Percentiles rank a stretch among this genome's conserved stretches.
These are phyloP conservation scores for Coemansia sp. DNA, from an alignment of 192 early-diverging fungal species.

Conservation along the genomic window DNA sequence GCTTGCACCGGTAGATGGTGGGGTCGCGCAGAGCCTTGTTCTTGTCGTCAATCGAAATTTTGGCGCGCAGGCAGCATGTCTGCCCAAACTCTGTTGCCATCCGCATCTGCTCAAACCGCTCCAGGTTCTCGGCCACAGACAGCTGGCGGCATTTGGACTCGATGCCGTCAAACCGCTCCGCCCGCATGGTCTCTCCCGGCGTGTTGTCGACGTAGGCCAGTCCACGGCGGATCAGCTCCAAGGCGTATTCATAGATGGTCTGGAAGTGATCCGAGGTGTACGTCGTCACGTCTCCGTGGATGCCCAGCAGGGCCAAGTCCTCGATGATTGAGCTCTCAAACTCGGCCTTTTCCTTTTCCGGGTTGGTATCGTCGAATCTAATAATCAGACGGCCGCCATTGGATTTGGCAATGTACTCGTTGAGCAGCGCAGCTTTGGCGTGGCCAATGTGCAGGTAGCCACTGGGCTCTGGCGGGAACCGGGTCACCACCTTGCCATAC, in stretches of 20 bases:
- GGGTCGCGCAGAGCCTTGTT: conserved; percentile 97
- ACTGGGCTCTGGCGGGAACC: conserved; percentile 98
- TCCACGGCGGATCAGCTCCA: conserved; percentile 81
- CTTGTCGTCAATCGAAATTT: conserved; percentile 81
- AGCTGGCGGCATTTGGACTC: conserved; percentile 79
- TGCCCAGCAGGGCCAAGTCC: conserved; percentile 86
- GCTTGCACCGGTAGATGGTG: conserved; percentile 92
- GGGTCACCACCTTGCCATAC: conserved; percentile 88
- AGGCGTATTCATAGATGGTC: conserved; percentile 75
- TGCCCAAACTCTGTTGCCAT: conserved; percentile 78
- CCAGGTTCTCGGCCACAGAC: conserved; percentile 87
- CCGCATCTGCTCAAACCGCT: conserved; percentile 89
- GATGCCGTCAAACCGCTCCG: conserved; percentile 78
- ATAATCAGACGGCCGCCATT: conserved; percentile 93
- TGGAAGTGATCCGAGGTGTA: conserved; percentile 97
- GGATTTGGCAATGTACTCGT: conserved; percentile 90
- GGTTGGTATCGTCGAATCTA: conserved; percentile 99
- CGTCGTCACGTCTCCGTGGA: conserved; percentile 69
- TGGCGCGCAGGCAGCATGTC: conserved; percentile 87
- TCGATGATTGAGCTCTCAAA: conserved; percentile 95
- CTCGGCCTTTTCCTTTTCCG: conserved; percentile 93
- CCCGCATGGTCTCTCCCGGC: conserved; percentile 80
- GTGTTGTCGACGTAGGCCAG: conserved; percentile 95
- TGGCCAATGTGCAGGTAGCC: conserved; percentile 99
- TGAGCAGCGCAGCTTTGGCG: conserved; percentile 96